Conservation (phyloP, 257 asterid species). For the Solanum virginianum region DNA sequence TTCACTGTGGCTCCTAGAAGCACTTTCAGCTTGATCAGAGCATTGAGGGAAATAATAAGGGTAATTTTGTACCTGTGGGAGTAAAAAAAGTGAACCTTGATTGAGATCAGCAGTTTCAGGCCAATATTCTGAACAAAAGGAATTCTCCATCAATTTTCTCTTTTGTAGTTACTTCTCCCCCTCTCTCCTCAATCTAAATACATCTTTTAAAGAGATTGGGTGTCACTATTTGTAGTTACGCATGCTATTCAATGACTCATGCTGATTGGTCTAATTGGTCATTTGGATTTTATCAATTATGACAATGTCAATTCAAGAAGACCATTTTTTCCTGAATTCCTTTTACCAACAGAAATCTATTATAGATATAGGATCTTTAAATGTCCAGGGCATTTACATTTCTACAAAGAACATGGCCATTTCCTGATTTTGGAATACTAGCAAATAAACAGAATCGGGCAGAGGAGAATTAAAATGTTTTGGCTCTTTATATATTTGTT, state of each 20-base stretch:
- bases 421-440: not conserved
- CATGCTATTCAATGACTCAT: slow-evolving; percentile 17
- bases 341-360: not conserved
- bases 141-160: not conserved
- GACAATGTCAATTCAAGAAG: slow-evolving; percentile 28
- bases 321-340: not conserved
- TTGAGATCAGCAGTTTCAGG: not conserved
- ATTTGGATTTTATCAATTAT: slow-evolving; percentile 39
- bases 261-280: slow-evolving; percentile 38
- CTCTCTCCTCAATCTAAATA: not conserved
- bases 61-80: slow-evolving; percentile 11
- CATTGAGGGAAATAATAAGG: slow-evolving; percentile 12
- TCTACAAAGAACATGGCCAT: not conserved
- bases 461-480: not conserved
- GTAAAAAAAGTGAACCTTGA: not conserved
- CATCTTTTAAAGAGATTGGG: not conserved
- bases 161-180: not conserved
- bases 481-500: no score
- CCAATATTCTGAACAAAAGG: not conserved
- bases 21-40: slow-evolving; percentile 5
- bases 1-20: slow-evolving; percentile 64
- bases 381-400: not conserved
- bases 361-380: not conserved
- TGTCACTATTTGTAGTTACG: slow-evolving; percentile 13
- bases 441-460: not conserved